A percentile compares a stretch with the other conserved stretches of the same genome.
These are phyloP conservation scores for Breviolum minutum DNA, from an alignment of 73 alveolate genomes.

Conservation along the genomic window DNA sequence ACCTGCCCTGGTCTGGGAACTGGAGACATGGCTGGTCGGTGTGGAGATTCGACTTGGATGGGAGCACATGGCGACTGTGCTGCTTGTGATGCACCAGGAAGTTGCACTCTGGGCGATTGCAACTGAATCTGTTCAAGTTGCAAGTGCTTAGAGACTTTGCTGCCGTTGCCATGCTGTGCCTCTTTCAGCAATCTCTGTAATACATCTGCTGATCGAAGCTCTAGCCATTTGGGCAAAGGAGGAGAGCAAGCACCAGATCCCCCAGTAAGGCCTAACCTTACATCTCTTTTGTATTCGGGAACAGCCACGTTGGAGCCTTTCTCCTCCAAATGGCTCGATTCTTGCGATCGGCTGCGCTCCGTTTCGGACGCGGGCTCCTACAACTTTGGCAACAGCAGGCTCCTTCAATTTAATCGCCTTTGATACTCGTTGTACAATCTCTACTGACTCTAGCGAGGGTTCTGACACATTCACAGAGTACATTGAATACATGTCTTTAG, in stretches of 20 bases:
- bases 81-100: background rate
- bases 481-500: background rate
- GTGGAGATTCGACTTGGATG: background rate
- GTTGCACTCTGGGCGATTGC: constrained; percentile 10
- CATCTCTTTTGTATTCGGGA: background rate
- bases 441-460: too few relatives aligned
- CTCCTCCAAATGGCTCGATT: constrained; percentile 1
- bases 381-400: background rate
- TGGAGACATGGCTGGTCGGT: background rate
- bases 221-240: constrained; percentile 19
- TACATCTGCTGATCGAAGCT: constrained; percentile 5
- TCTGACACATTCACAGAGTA: too few relatives aligned
- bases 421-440: too few relatives aligned
- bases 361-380: constrained; percentile 5
- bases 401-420: too few relatives aligned
- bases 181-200: background rate
- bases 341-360: background rate
- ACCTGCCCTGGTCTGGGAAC: background rate
- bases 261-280: background rate
- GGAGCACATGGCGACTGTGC: background rate
- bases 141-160: background rate
- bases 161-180: background rate
- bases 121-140: background rate
- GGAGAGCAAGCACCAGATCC: constrained; percentile 3
- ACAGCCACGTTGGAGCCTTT: background rate